Evolutionary conservation across 495 filamentous ascomycete genomes (phyloP).

Genomic region (Niebla homalea): DNA sequence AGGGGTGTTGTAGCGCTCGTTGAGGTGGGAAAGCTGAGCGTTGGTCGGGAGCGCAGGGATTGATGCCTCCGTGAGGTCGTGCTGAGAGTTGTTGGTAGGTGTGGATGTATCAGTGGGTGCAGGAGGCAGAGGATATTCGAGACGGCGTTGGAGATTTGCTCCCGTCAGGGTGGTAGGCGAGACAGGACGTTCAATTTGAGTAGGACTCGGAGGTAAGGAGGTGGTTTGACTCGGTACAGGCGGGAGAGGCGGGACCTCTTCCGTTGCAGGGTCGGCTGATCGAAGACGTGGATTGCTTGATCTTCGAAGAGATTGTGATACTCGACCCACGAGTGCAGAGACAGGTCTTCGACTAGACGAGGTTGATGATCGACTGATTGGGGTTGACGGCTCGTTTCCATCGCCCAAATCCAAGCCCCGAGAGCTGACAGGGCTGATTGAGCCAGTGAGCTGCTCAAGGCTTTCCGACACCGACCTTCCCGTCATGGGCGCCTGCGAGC

Average conservation of each 20-base stretch:
- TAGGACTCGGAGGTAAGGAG: slow-evolving; percentile 16
- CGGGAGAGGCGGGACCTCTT: slow-evolving; percentile 4
- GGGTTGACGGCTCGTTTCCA: slow-evolving; percentile 2
- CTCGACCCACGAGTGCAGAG: slow-evolving; percentile 13
- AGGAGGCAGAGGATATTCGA: slow-evolving; percentile 16
- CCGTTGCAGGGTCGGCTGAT: neutral
- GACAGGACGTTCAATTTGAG: slow-evolving; percentile 4
- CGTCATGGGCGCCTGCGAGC: slow-evolving; percentile 3
- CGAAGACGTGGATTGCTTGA: slow-evolving; percentile 4
- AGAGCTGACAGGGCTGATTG: slow-evolving; percentile 12
- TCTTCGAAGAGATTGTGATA: slow-evolving; percentile 8
- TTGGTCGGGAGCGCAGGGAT: slow-evolving; percentile 14
- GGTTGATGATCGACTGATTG: neutral
- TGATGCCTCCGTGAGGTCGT: neutral
- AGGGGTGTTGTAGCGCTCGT: slow-evolving; percentile 16
- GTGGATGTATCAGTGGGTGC: slow-evolving; percentile 7
- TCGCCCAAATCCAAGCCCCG: slow-evolving; percentile 5
- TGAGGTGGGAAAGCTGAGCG: slow-evolving; percentile 17
- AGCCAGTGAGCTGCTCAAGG: neutral
- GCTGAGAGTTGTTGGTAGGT: neutral
- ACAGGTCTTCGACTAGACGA: slow-evolving; percentile 10
- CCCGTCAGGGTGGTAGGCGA: slow-evolving; percentile 14
- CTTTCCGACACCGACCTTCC: slow-evolving; percentile 3
- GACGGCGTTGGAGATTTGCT: slow-evolving; percentile 14
- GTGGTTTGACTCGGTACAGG: slow-evolving; percentile 6